Conservation (phyloP, 2,329 filamentous ascomycete species). For the Colletotrichum eremochloae region DNA sequence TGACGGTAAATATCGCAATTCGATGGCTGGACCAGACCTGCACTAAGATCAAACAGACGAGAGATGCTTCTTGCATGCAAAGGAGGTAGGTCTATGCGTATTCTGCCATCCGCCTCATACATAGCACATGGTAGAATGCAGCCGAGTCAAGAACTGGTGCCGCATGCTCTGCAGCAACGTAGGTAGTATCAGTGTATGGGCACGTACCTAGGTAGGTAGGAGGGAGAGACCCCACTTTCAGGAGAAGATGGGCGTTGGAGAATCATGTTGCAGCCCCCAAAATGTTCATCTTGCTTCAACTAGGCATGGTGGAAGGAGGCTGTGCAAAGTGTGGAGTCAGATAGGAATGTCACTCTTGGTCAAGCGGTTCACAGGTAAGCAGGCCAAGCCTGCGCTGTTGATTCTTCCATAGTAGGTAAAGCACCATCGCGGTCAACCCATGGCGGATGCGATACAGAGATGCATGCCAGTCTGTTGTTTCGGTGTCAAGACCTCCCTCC, state of each 20-base stretch:
- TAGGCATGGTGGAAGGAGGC: slow-evolving; percentile 41
- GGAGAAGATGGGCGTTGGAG: slow-evolving; percentile 40
- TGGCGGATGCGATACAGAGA: slow-evolving; percentile 25
- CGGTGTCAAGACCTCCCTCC: slow-evolving; percentile 12
- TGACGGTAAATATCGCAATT: slow-evolving; percentile 21
- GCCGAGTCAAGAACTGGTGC: slow-evolving; percentile 36
- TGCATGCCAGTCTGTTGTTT: slow-evolving; percentile 33
- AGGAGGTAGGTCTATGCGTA: not conserved
- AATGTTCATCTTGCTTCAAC: slow-evolving; percentile 42
- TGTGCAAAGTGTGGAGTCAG: slow-evolving; percentile 43
- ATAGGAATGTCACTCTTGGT: slow-evolving; percentile 39
- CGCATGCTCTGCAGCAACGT: slow-evolving; percentile 32
- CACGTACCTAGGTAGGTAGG: not conserved
- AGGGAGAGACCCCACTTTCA: slow-evolving; percentile 33
- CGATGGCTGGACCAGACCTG: not conserved
- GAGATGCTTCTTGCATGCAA: slow-evolving; percentile 8
- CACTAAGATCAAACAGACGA: not conserved
- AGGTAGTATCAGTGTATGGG: too few species aligned
- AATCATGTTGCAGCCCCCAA: slow-evolving; percentile 38
- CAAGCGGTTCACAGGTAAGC: slow-evolving; percentile 15
- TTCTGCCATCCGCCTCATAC: not conserved
- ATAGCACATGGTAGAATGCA: slow-evolving; percentile 27
- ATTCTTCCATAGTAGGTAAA: slow-evolving; percentile 25
- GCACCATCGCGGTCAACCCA: slow-evolving; percentile 8
- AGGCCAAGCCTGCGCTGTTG: slow-evolving; percentile 38